These are phyloP conservation scores for Mortierella sp. DNA, from an alignment of 371 early-diverging fungal species.

Conservation along the genomic window DNA sequence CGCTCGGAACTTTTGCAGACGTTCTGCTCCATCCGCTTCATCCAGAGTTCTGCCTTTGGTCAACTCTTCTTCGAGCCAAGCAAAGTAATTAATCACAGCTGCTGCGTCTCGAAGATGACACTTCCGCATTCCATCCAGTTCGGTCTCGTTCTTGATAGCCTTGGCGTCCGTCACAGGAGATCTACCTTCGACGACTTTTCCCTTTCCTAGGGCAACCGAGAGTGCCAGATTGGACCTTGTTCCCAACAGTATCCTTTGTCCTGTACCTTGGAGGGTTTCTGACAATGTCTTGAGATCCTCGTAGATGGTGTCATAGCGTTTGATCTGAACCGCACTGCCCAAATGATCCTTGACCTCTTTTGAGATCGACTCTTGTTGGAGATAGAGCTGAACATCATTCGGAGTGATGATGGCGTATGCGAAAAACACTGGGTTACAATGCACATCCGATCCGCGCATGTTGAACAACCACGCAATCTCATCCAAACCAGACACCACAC, in stretches of 20 bases:
- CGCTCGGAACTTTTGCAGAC: constrained; percentile 35
- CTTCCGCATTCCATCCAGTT: constrained; percentile 93
- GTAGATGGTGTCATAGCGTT: constrained; percentile 82
- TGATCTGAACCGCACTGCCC: constrained; percentile 64
- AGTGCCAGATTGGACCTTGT: constrained; percentile 68
- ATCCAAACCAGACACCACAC: constrained; percentile 88
- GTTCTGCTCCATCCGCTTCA: constrained; percentile 83
- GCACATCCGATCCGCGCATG: constrained; percentile 96
- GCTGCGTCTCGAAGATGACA: constrained; percentile 96
- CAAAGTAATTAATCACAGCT: constrained; percentile 91
- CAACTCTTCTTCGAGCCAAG: constrained; percentile 92
- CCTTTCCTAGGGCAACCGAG: constrained; percentile 62
- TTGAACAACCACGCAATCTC: constrained; percentile 98
- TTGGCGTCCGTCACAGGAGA: constrained; percentile 85
- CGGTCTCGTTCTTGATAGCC: constrained; percentile 92
- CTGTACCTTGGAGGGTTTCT: constrained; percentile 28
- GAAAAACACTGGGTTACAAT: constrained; percentile 98
- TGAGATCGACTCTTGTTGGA: constrained; percentile 78
- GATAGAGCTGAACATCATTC: constrained; percentile 76
- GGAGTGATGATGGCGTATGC: constrained; percentile 86
- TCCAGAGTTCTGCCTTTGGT: constrained; percentile 63
- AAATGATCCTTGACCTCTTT: constrained; percentile 75
- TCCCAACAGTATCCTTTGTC: constrained; percentile 66
- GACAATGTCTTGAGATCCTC: constrained; percentile 64
- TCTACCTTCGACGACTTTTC: constrained; percentile 57